Evolutionary conservation across 116 monocot species (phyloP).

Genomic region (Cymodocea nodosa): DNA sequence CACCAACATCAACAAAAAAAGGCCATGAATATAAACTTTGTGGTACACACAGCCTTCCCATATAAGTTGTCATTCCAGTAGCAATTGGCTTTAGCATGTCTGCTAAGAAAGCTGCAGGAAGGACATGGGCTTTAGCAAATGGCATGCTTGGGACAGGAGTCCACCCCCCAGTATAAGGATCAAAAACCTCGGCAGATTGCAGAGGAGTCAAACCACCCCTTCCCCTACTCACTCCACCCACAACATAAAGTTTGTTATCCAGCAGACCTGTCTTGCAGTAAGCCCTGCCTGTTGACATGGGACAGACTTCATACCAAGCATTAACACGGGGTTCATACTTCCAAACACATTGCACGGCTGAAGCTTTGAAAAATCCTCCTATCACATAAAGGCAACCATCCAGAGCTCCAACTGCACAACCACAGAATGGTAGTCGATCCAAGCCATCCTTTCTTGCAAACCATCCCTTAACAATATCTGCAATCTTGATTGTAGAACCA

Average conservation of each 20-base stretch:
- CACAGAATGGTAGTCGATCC: conserved; percentile 41
- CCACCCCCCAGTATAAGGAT: conserved; percentile 66
- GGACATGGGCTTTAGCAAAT: conserved; percentile 52
- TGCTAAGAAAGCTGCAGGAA: conserved; percentile 58
- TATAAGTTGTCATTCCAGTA: conserved; percentile 77
- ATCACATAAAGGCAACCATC: conserved; percentile 74
- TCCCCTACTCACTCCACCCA: conserved; percentile 58
- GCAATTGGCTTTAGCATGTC: conserved; percentile 83
- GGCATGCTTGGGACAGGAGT: conserved; percentile 56
- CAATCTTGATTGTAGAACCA: conserved; percentile 39
- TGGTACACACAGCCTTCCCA: conserved; percentile 66
- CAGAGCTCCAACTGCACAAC: conserved; percentile 61
- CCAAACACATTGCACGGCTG: conserved; percentile 69
- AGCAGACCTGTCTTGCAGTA: conserved; percentile 76
- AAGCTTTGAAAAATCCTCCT: conserved; percentile 59
- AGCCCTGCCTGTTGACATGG: conserved; percentile 68
- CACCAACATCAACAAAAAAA: conserved; percentile 79
- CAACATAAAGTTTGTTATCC: conserved; percentile 80
- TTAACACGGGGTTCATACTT: conserved; percentile 65
- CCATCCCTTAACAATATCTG: conserved; percentile 56
- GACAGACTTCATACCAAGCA: conserved; percentile 56
- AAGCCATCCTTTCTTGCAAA: conserved; percentile 32
- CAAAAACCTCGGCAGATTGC: conserved; percentile 76
- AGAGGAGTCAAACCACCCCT: conserved; percentile 60
- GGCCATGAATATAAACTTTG: conserved; percentile 90